Conservation (phyloP, 495 filamentous ascomycete species). For the Trichoderma parareesei region DNA sequence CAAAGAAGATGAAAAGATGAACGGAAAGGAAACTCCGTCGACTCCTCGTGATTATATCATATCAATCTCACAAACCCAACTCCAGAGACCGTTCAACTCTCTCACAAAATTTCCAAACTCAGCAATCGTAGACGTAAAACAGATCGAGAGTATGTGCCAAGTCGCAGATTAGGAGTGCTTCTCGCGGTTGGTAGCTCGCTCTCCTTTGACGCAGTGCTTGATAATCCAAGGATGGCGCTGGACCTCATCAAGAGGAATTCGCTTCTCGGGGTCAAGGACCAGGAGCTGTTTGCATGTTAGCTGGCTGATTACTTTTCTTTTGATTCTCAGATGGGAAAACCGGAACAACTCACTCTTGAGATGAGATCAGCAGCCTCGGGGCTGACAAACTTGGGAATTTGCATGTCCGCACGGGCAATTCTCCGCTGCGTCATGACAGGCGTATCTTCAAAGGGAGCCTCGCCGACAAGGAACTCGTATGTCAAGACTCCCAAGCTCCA, state of each 20-base stretch:
- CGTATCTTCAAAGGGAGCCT: conserved; percentile 94
- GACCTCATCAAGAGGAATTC: conserved; percentile 82
- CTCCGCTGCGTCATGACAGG: conserved; percentile 89
- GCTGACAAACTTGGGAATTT: conserved; percentile 81
- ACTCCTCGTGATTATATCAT: neutral
- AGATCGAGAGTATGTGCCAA: neutral
- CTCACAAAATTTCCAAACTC: neutral
- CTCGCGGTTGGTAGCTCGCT: conserved; percentile 48
- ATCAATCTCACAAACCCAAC: neutral
- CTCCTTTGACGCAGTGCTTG: conserved; percentile 86
- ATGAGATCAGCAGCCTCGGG: conserved; percentile 88
- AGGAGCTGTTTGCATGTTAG: conserved; percentile 53
- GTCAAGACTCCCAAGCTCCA: conserved; percentile 94
- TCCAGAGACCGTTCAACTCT: neutral
- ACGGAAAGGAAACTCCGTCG: neutral
- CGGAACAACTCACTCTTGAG: conserved; percentile 55
- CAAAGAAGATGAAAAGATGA: neutral
- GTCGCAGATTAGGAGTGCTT: conserved; percentile 17
- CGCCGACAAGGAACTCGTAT: conserved; percentile 93
- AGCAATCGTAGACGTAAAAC: neutral
- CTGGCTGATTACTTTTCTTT: conserved; percentile 12
- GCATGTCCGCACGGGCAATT: conserved; percentile 87
- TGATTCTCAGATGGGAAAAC: neutral
- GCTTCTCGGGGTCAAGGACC: conserved; percentile 88
- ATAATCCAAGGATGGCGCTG: conserved; percentile 92